phyloP scores from a whole-genome alignment of 1,284 basidiomycete genomes.

The Sanghuangporus baumii region DNA sequence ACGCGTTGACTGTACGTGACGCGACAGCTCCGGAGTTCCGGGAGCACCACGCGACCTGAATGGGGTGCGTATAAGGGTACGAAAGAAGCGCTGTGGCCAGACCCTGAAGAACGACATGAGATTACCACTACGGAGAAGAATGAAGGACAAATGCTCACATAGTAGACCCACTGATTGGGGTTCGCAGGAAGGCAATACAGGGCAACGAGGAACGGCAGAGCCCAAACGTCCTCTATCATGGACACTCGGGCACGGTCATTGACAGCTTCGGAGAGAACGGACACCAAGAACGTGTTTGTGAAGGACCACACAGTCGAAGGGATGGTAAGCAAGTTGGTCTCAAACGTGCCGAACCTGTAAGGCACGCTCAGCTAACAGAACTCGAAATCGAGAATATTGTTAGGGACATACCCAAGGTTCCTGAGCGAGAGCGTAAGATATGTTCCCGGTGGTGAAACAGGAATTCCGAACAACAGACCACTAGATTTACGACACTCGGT shows the following conservation, averaged over 20 bases:
- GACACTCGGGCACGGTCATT: conserved; percentile 42
- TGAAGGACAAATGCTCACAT: conserved; percentile 23
- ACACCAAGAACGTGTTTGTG: conserved; percentile 38
- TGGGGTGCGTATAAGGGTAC: conserved; percentile 33
- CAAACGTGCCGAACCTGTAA: conserved; percentile 50
- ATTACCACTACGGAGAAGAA: neutral
- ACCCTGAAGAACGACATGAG: conserved; percentile 20
- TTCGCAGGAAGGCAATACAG: conserved; percentile 39
- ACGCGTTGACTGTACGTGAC: conserved; percentile 48
- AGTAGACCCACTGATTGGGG: conserved; percentile 46
- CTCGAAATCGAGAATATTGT: neutral
- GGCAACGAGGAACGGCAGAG: conserved; percentile 45
- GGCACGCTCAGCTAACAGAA: neutral
- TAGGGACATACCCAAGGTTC: conserved; percentile 39
- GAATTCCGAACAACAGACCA: conserved; percentile 43
- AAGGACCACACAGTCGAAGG: conserved; percentile 42
- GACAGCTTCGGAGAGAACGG: conserved; percentile 40
- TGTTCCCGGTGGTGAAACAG: conserved; percentile 40
- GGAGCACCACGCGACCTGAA: conserved; percentile 49
- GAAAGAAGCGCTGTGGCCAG: conserved; percentile 28
- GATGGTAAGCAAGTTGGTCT: conserved; percentile 57
- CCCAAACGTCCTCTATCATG: conserved; percentile 46
- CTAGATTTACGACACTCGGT: conserved; percentile 21
- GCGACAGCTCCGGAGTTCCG: conserved; percentile 51
- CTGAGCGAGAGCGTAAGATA: conserved; percentile 62